Conservation (phyloP, 2,329 filamentous ascomycete species). For the Phaeoacremonium minimum region DNA sequence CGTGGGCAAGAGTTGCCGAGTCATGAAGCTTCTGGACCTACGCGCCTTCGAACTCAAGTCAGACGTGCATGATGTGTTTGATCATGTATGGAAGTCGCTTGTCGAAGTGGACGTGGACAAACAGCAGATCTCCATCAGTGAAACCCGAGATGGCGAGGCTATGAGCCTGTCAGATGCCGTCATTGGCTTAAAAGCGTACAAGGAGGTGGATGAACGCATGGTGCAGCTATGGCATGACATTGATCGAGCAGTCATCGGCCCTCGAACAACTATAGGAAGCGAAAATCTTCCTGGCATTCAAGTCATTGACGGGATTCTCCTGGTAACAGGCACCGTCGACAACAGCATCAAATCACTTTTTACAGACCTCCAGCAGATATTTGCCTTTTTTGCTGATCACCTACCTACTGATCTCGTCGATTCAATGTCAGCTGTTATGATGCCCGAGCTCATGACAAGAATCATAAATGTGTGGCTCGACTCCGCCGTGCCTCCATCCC, state of each 20-base stretch:
- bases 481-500: constrained; percentile 68
- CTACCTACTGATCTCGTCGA: constrained; percentile 51
- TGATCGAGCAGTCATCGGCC: constrained; percentile 55
- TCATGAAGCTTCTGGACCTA: constrained; percentile 60
- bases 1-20: constrained; percentile 56
- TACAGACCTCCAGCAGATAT: constrained; percentile 44
- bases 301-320: constrained; percentile 36
- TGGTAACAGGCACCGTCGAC: constrained; percentile 35
- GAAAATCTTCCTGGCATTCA: constrained; percentile 32
- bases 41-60: constrained; percentile 63
- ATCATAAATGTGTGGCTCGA: constrained; percentile 74
- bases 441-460: constrained; percentile 63
- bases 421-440: constrained; percentile 63
- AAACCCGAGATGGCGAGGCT: constrained; percentile 43
- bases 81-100: constrained; percentile 66
- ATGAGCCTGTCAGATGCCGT: constrained; percentile 51
- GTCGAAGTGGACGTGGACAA: constrained; percentile 57
- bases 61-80: constrained; percentile 61
- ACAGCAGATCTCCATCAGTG: constrained; percentile 51
- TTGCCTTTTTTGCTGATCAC: constrained; percentile 46
- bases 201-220: constrained; percentile 57
- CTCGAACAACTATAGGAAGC: constrained; percentile 46
- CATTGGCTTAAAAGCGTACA: constrained; percentile 53
- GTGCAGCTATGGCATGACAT: constrained; percentile 58
- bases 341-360: constrained; percentile 46